phyloP scores from a whole-genome alignment of 257 asterid genomes.

The Catharanthus roseus region DNA sequence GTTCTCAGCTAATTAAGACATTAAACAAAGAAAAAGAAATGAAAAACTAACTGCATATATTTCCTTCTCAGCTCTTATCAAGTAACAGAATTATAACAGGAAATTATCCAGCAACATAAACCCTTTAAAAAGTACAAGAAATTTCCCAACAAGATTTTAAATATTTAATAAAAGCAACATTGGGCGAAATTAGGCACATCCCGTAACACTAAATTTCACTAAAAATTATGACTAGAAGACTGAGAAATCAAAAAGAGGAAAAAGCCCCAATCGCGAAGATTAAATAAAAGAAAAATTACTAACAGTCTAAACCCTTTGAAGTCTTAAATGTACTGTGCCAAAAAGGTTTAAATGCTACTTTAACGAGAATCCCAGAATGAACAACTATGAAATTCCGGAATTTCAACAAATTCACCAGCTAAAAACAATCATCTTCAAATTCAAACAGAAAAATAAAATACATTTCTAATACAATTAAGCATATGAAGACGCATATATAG shows the following conservation, averaged over 20 bases:
- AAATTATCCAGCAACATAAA: background rate
- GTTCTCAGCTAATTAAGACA: background rate
- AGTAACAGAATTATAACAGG: background rate
- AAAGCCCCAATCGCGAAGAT: background rate
- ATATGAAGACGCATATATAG: background rate
- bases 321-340: background rate
- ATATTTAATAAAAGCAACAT: background rate
- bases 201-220: background rate
- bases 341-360: background rate
- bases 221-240: background rate
- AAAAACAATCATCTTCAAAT: background rate
- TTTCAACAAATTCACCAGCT: background rate
- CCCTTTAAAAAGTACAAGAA: background rate
- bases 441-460: background rate
- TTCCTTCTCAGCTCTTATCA: background rate
- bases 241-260: too few species aligned
- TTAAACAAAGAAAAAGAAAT: background rate
- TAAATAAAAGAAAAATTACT: too few species aligned
- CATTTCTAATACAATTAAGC: conserved; percentile 5
- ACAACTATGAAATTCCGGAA: background rate
- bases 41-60: background rate
- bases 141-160: background rate
- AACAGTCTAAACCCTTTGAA: background rate
- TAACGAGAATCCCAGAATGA: conserved; percentile 8
- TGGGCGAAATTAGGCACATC: background rate